Percentiles rank a stretch among this genome's conserved stretches.
Conservation (phyloP, 73 alveolate species). For the Tetrahymena borealis region DNA sequence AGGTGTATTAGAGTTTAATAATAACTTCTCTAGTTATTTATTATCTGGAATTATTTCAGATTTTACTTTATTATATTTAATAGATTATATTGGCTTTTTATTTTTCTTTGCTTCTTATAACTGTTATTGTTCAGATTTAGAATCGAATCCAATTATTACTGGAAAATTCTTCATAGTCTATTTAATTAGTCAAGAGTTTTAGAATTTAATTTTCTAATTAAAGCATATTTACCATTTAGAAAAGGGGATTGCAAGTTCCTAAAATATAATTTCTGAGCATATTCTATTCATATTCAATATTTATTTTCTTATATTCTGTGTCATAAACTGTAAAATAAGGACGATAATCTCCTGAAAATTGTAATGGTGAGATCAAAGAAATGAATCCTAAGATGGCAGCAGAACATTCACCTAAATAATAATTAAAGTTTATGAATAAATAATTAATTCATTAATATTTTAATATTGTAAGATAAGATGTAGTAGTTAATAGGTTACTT, state of each 20-base stretch:
- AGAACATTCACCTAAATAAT: background rate
- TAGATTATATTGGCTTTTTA: background rate
- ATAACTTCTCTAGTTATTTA: background rate
- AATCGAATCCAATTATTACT: conserved; percentile 24
- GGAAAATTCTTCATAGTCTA: conserved; percentile 38
- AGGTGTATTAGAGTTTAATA: background rate
- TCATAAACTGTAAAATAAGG: conserved; percentile 44
- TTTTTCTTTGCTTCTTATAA: background rate
- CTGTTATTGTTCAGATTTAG: background rate
- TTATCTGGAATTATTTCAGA: background rate
- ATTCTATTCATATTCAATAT: conserved; percentile 23
- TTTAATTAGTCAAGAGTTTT: background rate
- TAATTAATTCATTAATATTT: too few relatives aligned
- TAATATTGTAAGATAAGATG: too few relatives aligned
- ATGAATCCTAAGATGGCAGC: conserved; percentile 25
- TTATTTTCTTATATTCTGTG: conserved; percentile 18
- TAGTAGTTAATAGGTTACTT: too few relatives aligned
- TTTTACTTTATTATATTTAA: background rate
- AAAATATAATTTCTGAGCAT: conserved; percentile 10
- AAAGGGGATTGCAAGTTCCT: conserved; percentile 31
- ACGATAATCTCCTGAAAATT: conserved; percentile 31
- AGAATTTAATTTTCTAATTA: background rate
- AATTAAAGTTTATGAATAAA: too few relatives aligned
- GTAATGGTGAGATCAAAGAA: conserved; percentile 26
- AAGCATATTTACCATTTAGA: conserved; percentile 2